Conservation (phyloP, 139 green algal genomes). For the Trebouxia sp. region DNA sequence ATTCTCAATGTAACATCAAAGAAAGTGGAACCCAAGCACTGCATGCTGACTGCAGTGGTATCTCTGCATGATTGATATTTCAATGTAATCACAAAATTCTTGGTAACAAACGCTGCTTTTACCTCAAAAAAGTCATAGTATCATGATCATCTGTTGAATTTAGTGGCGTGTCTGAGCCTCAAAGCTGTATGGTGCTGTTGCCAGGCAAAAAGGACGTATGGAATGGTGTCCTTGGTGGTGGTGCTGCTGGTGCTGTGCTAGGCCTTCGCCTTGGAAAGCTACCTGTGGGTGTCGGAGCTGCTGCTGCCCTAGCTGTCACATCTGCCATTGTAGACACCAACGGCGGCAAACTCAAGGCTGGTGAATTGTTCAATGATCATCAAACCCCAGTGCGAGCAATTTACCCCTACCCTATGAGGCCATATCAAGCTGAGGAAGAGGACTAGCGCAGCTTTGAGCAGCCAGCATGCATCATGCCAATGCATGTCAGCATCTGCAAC, state of each 20-base stretch:
- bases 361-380: conserved; percentile 41
- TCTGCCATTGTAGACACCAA: conserved; percentile 45
- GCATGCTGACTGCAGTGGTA: too few relatives aligned
- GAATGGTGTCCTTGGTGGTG: conserved; percentile 49
- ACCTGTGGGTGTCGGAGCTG: conserved; percentile 40
- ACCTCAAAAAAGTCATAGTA: too few relatives aligned
- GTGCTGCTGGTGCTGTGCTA: conserved; percentile 42
- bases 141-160: too few relatives aligned
- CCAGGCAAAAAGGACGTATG: conserved; percentile 52
- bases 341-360: conserved; percentile 34
- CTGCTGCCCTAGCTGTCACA: conserved; percentile 39
- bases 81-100: too few relatives aligned
- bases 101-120: too few relatives aligned
- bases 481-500: too few relatives aligned
- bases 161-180: too few relatives aligned
- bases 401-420: conserved; percentile 43
- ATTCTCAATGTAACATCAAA: background rate
- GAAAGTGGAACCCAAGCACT: too few relatives aligned
- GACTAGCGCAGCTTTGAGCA: too few relatives aligned
- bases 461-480: too few relatives aligned
- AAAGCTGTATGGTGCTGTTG: background rate
- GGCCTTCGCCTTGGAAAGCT: conserved; percentile 47
- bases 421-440: background rate
- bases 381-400: conserved; percentile 45
- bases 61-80: too few relatives aligned